Conservation (phyloP, 352 stramenopile genomes). For the Globisporangium nodosum region DNA sequence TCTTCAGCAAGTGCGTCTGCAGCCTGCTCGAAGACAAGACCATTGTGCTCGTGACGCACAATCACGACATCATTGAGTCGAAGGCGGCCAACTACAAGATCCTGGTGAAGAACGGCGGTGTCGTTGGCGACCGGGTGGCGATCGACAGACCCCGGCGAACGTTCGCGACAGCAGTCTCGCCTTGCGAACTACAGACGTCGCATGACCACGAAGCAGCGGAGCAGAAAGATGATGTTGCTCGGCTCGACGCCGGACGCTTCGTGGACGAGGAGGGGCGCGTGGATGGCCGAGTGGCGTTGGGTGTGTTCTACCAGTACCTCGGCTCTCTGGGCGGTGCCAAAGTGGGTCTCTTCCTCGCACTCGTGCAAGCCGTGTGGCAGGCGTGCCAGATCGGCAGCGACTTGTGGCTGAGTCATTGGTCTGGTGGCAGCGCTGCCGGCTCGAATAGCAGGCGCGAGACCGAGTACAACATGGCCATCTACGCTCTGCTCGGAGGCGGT, state of each 20-base stretch:
- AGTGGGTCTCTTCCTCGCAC: slow-evolving; percentile 9
- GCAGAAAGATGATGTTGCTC: too few relatives aligned
- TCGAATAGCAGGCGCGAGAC: not conserved
- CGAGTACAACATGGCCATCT: slow-evolving; percentile 20
- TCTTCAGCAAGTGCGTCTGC: slow-evolving; percentile 76
- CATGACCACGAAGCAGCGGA: too few relatives aligned
- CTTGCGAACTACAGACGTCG: too few relatives aligned
- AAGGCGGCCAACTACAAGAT: slow-evolving; percentile 19
- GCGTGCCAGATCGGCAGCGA: slow-evolving; percentile 14
- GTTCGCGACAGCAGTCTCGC: too few relatives aligned
- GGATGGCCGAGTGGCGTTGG: too few relatives aligned
- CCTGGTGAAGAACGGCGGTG: slow-evolving; percentile 5
- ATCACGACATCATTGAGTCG: slow-evolving; percentile 58
- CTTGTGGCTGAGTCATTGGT: slow-evolving; percentile 24
- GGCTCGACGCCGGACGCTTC: too few relatives aligned
- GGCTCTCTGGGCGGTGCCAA: slow-evolving; percentile 25
- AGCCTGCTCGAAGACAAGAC: slow-evolving; percentile 43
- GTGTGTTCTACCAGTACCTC: slow-evolving; percentile 34
- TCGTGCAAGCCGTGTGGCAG: slow-evolving; percentile 13
- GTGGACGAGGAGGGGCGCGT: too few relatives aligned
- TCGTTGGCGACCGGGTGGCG: too few relatives aligned
- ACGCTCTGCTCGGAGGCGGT: slow-evolving; percentile 12
- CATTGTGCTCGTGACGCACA: slow-evolving; percentile 91
- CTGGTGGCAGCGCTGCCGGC: not conserved
- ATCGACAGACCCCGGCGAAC: too few relatives aligned